Base-by-base conservation (phyloP, 805 yeast species). In the Pichia rugopelliculosa region DNA sequence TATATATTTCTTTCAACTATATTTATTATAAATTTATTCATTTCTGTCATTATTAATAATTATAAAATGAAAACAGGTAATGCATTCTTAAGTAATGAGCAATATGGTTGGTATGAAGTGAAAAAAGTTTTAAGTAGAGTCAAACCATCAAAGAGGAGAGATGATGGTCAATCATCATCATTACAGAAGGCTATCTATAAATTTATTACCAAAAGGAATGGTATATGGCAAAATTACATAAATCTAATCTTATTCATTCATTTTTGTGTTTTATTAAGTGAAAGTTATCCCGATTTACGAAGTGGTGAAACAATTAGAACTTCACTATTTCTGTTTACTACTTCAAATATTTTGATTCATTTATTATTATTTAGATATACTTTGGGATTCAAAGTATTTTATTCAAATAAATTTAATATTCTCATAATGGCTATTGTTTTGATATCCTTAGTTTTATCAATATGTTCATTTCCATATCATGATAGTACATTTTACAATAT, bases 51-150 rank as follows among this genome's bases (percentile, higher is more conserved):
- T 53, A 87, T 93, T 53, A 80, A 77, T 49, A 89, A 89, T 57
- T 91, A 90, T 62, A 76, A 96, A 0, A 72, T 74, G 50, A 75
- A 82, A 15, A 80, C 95, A 0, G 97, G 98, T 7, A 76, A 84
- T 47, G 98, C 96, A 0, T 90, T 76, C 57, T 70, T 84, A 64
- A 89, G 95, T 0, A 71, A 76, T 13, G 87, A 84, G 39, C 98
- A 93, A 61, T 78, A 80, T 33, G 79, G 90, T 0, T 93, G 97
- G 96, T 75, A 82, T 51, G 96, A 89, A 56, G 84, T 89, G 8
- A 79, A 79, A 52, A 79, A 82, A 56, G 71, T 86, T 6, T 67
- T 93, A 39, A 63, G 72, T 4, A 87, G 81, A 59, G 81, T 79
- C 0, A 61, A 57, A 11, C 80, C 93, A 0, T 76, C 84, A 3